These are phyloP conservation scores for Fusarium temperatum DNA, from an alignment of 2,329 filamentous ascomycete species.

Conservation along the genomic window DNA sequence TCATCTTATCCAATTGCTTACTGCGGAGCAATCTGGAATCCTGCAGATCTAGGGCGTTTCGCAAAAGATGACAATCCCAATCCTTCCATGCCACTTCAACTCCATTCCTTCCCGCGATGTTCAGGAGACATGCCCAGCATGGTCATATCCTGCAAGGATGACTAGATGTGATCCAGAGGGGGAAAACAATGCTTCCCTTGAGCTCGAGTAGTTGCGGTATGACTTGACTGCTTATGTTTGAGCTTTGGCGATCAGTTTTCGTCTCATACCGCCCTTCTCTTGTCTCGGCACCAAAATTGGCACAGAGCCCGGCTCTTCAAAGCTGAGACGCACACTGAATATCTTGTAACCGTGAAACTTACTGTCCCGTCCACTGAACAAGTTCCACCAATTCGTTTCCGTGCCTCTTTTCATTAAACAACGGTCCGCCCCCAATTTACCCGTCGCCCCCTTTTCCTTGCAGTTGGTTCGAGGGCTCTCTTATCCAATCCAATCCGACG, in stretches of 20 bases:
- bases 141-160: constrained; percentile 3
- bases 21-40: neutral
- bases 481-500: neutral
- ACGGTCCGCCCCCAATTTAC: constrained; percentile 20
- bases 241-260: neutral
- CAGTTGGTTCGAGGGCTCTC: neutral
- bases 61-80: neutral
- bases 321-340: neutral
- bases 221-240: neutral
- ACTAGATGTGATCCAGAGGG: neutral
- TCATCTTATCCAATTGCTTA: neutral
- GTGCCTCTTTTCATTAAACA: constrained; percentile 27
- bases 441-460: constrained; percentile 17
- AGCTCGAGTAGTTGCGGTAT: neutral
- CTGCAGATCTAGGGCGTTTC: constrained; percentile 4
- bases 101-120: constrained; percentile 1
- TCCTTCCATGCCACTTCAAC: neutral
- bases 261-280: constrained; percentile 11
- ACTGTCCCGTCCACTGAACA: neutral
- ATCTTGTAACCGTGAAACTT: neutral
- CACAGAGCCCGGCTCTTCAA: neutral
- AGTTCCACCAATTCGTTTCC: constrained; percentile 7
- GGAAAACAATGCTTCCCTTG: neutral
- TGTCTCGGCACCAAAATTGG: constrained; percentile 9
- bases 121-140: constrained; percentile 17